Percentiles rank a stretch among this genome's conserved stretches.
phyloP scores from a whole-genome alignment of 306 rosid genomes.

The Vigna trinervia region DNA sequence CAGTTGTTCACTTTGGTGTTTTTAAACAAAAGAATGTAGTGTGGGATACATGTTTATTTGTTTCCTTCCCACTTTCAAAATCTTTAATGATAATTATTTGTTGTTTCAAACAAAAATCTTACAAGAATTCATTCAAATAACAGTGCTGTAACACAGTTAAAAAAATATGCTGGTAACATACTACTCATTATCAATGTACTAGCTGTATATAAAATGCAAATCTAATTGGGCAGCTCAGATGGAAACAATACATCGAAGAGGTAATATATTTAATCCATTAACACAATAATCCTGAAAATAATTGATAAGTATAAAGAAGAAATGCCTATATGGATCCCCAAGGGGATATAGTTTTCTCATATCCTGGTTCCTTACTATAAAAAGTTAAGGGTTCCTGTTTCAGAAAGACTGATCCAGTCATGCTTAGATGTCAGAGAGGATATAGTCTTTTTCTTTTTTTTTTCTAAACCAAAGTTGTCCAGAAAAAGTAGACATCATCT shows the following conservation, averaged over 20 bases:
- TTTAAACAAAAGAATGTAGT: no score
- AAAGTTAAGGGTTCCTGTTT: slow-evolving; percentile 33
- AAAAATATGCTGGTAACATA: background rate
- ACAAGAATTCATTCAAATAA: background rate
- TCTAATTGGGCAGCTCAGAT: slow-evolving; percentile 28
- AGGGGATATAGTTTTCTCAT: slow-evolving; percentile 48
- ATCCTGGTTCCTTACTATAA: slow-evolving; percentile 45
- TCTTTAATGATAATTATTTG: background rate
- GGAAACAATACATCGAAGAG: slow-evolving; percentile 10
- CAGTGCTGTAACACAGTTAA: background rate
- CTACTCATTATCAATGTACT: slow-evolving; percentile 3
- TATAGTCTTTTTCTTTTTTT: slow-evolving; percentile 28
- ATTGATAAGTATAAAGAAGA: slow-evolving; percentile 39
- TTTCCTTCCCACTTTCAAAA: no score
- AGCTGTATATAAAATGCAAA: slow-evolving; percentile 31
- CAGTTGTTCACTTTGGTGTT: no score
- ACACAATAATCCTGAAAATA: slow-evolving; percentile 39
- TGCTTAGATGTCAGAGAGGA: slow-evolving; percentile 41
- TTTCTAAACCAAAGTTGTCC: slow-evolving; percentile 33
- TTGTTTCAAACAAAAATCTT: background rate
- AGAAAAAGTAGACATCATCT: slow-evolving; percentile 36
- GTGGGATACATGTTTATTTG: no score
- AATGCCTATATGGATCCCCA: slow-evolving; percentile 46
- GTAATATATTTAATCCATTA: slow-evolving; percentile 31
- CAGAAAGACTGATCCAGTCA: slow-evolving; percentile 46